Evolutionary conservation across 2,329 filamentous ascomycete species (phyloP).

Genomic region (Cercospora sojina): DNA sequence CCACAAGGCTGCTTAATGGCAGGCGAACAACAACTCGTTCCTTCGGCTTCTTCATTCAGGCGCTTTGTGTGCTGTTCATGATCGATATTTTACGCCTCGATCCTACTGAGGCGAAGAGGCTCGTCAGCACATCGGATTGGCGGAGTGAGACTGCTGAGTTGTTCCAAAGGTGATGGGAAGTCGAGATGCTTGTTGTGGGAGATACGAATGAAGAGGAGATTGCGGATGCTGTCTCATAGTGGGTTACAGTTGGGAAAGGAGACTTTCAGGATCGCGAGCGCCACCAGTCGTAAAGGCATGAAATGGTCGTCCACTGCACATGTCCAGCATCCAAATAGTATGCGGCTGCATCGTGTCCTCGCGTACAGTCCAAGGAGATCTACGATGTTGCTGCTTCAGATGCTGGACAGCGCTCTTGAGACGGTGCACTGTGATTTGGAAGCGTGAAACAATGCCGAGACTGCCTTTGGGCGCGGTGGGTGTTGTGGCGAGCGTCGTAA

Average conservation of each 20-base stretch:
- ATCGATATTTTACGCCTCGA: conserved; percentile 6
- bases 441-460: background rate
- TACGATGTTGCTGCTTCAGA: background rate
- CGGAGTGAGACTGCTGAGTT: background rate
- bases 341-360: background rate
- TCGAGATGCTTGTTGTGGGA: background rate
- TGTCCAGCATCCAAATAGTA: background rate
- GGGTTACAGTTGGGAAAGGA: background rate
- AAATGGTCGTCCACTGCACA: background rate
- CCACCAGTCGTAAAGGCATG: background rate
- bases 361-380: background rate
- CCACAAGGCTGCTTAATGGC: background rate
- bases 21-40: background rate
- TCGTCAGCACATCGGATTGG: conserved; percentile 9
- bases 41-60: conserved; percentile 3
- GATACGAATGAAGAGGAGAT: background rate
- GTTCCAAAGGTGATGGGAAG: conserved; percentile 4
- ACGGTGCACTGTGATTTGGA: background rate
- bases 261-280: background rate
- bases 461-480: background rate
- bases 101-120: conserved; percentile 1
- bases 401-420: background rate
- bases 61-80: conserved; percentile 8
- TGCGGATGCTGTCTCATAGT: background rate
- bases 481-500: background rate